phyloP scores from a whole-genome alignment of 139 green algal genomes.

The Pleodorina starrii region DNA sequence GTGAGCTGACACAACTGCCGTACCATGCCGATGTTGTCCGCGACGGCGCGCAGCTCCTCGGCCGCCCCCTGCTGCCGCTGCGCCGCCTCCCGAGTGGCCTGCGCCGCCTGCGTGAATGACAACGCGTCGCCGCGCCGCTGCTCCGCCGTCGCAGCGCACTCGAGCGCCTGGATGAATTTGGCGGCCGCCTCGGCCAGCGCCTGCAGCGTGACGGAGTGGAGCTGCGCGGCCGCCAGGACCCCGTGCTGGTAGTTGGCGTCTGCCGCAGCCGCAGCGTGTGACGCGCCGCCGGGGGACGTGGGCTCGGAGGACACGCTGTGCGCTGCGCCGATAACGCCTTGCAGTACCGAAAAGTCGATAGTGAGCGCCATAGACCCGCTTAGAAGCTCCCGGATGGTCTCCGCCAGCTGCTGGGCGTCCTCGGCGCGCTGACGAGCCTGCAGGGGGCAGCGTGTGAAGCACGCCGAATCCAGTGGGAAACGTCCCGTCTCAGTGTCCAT shows the following conservation, averaged over 20 bases:
- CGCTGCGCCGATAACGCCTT: background rate
- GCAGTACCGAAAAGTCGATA: background rate
- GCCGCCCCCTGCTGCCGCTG: background rate
- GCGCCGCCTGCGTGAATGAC: background rate
- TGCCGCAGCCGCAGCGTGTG: background rate
- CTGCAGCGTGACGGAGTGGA: conserved; percentile 45
- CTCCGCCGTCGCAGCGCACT: background rate
- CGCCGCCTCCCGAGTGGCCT: background rate
- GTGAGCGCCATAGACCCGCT: background rate
- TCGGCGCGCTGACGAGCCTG: conserved; percentile 35
- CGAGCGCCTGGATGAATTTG: background rate
- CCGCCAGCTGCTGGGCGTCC: conserved; percentile 11
- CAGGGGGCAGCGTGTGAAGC: background rate
- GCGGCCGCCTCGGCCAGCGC: conserved; percentile 7
- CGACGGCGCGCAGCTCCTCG: background rate
- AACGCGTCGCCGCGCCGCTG: background rate
- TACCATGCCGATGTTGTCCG: background rate
- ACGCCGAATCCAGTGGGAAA: background rate
- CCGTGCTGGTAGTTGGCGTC: background rate
- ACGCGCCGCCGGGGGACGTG: too few species aligned
- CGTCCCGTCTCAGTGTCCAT: too few species aligned
- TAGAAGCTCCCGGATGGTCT: background rate
- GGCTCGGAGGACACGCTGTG: too few species aligned
- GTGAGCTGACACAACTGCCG: background rate
- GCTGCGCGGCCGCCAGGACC: conserved; percentile 1